These are phyloP conservation scores for Malassezia sympodialis DNA, from an alignment of 1,284 basidiomycete species.

Conservation along the genomic window DNA sequence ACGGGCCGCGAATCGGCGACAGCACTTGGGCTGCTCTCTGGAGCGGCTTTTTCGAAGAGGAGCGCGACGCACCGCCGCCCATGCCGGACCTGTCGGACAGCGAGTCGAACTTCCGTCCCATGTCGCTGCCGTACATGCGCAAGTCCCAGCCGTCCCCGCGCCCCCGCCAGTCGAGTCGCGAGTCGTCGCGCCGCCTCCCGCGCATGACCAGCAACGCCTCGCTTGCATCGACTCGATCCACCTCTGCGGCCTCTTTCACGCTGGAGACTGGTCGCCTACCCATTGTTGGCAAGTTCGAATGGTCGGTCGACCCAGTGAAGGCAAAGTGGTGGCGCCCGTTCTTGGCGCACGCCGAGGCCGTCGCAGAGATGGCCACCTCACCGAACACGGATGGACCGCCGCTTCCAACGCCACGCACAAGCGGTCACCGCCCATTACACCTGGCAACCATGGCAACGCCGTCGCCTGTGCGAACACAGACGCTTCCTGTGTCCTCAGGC, in stretches of 20 bases:
- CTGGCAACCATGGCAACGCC: not conserved
- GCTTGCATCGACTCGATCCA: not conserved
- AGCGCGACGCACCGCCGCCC: not conserved
- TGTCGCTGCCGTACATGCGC: slow-evolving; percentile 14
- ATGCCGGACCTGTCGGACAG: slow-evolving; percentile 4
- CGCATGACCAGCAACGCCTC: slow-evolving; percentile 13
- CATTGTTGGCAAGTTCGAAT: slow-evolving; percentile 41
- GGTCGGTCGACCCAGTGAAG: slow-evolving; percentile 34
- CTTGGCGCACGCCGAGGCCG: slow-evolving; percentile 1
- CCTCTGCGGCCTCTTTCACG: slow-evolving; percentile 7
- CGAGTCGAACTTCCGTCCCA: not conserved
- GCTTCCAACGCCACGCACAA: not conserved
- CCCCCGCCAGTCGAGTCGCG: not conserved
- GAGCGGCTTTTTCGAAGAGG: slow-evolving; percentile 29
- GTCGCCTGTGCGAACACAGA: not conserved
- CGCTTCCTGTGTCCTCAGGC: not conserved
- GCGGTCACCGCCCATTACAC: slow-evolving; percentile 6
- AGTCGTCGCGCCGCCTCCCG: not conserved
- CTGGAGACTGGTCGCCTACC: slow-evolving; percentile 24
- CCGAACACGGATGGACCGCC: not conserved
- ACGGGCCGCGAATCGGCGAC: slow-evolving; percentile 41
- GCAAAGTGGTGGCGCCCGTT: slow-evolving; percentile 36
- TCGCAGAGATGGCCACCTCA: not conserved
- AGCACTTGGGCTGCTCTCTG: slow-evolving; percentile 39
- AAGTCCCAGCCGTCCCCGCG: slow-evolving; percentile 1